phyloP scores from a whole-genome alignment of 1,284 basidiomycete species.

The Cryptococcus sp. region DNA sequence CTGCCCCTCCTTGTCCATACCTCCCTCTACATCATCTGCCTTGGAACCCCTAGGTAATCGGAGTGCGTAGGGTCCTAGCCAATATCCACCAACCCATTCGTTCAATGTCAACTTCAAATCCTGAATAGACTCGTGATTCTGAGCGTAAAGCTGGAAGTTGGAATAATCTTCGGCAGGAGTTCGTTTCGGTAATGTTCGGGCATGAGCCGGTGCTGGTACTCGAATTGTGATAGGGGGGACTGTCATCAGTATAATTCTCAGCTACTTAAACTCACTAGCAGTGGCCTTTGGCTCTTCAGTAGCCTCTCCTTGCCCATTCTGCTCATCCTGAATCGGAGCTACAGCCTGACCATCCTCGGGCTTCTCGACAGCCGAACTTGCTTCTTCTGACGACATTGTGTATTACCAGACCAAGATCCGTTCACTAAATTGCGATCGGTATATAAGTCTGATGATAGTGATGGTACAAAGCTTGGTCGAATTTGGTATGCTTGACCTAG shows the following conservation, averaged over 20 bases:
- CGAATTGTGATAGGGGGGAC: conserved; percentile 37
- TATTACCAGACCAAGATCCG: too few relatives aligned
- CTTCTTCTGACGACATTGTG: too few relatives aligned
- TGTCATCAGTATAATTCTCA: background rate
- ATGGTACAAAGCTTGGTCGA: too few relatives aligned
- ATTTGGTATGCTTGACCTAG: too few relatives aligned
- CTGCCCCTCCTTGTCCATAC: conserved; percentile 35
- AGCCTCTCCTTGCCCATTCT: background rate
- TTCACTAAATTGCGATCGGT: too few relatives aligned
- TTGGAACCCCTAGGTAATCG: conserved; percentile 16
- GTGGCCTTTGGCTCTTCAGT: background rate
- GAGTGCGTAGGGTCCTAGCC: conserved; percentile 49
- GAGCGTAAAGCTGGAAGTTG: conserved; percentile 38
- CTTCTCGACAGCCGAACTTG: background rate
- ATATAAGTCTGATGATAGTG: too few relatives aligned
- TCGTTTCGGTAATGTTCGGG: conserved; percentile 40
- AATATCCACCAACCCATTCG: conserved; percentile 49
- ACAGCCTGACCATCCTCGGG: background rate
- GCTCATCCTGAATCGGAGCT: background rate
- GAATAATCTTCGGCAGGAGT: conserved; percentile 24
- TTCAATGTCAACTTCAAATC: conserved; percentile 47
- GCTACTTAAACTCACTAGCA: background rate
- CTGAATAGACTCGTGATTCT: conserved; percentile 45
- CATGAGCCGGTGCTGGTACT: conserved; percentile 39
- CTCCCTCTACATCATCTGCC: conserved; percentile 12